Evolutionary conservation across 1,284 basidiomycete genomes (phyloP).

Genomic region (Puccinia triticina): DNA sequence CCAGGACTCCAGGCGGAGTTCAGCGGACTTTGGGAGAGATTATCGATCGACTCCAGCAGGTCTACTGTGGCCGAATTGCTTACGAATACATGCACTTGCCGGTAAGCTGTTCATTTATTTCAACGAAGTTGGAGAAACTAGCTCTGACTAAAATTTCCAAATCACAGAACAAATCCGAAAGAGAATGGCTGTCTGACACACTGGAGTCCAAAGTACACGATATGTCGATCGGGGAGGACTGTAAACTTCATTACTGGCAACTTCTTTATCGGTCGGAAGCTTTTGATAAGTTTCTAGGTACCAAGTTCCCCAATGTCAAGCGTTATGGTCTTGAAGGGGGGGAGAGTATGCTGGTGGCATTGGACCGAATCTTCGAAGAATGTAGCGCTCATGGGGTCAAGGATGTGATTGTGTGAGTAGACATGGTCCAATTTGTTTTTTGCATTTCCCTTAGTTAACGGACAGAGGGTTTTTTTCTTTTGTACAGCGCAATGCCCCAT

Average conservation of each 20-base stretch:
- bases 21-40: conserved; percentile 35
- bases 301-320: conserved; percentile 80
- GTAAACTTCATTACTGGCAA: conserved; percentile 68
- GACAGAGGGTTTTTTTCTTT: too few species aligned
- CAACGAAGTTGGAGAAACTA: neutral
- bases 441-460: neutral
- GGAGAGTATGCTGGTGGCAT: conserved; percentile 83
- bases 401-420: conserved; percentile 31
- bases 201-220: conserved; percentile 29
- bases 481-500: conserved; percentile 63
- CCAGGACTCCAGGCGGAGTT: neutral
- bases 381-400: conserved; percentile 63
- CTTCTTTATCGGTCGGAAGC: conserved; percentile 75
- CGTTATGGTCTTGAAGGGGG: conserved; percentile 83
- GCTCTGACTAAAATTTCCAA: neutral
- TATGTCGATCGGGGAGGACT: conserved; percentile 53
- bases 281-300: conserved; percentile 77
- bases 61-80: conserved; percentile 36
- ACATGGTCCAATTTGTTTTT: neutral
- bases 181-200: conserved; percentile 31
- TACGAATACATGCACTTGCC: conserved; percentile 44
- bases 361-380: conserved; percentile 73
- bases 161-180: conserved; percentile 42
- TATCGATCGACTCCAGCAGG: conserved; percentile 21
- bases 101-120: neutral